phyloP scores from a whole-genome alignment of 75 land plant species.

The Cupressus sempervirens region DNA sequence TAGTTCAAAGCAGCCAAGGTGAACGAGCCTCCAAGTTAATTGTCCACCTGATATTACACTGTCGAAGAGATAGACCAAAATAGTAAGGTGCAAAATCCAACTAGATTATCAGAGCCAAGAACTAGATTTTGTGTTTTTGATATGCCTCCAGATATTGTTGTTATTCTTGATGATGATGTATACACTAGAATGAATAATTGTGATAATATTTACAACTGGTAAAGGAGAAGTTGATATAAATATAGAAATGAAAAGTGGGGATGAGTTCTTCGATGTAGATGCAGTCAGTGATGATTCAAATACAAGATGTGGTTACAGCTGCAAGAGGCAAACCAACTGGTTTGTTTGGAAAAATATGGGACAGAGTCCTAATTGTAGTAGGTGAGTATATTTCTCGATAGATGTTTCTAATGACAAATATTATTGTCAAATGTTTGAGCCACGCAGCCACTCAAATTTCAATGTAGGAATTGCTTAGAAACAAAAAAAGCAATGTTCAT shows the following conservation, averaged over 20 bases:
- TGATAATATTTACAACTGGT: constrained; percentile 7
- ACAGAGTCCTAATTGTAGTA: not conserved
- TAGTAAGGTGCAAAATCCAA: not conserved
- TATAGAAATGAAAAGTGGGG: not conserved
- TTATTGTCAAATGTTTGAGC: constrained; percentile 16
- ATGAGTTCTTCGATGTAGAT: not conserved
- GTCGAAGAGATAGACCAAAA: not conserved
- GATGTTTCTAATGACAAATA: constrained; percentile 41
- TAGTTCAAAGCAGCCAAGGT: too few species aligned
- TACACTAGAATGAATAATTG: constrained; percentile 16
- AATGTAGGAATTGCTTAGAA: constrained; percentile 10
- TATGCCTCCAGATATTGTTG: constrained; percentile 7
- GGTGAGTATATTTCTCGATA: not conserved
- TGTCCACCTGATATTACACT: not conserved
- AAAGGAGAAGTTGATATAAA: constrained; percentile 6
- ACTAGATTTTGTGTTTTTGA: not conserved
- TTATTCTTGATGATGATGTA: constrained; percentile 50
- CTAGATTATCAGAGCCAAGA: not conserved
- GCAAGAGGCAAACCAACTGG: constrained; percentile 10
- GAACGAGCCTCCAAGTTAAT: too few species aligned
- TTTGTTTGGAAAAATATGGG: not conserved
- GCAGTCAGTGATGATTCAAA: constrained; percentile 9
- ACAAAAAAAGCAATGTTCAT: constrained; percentile 11
- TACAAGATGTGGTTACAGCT: constrained; percentile 16
- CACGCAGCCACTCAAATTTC: constrained; percentile 16